Percentiles rank a stretch among this genome's conserved stretches.
phyloP scores from a whole-genome alignment of 2,329 filamentous ascomycete genomes.

The Clonostachys solani region DNA sequence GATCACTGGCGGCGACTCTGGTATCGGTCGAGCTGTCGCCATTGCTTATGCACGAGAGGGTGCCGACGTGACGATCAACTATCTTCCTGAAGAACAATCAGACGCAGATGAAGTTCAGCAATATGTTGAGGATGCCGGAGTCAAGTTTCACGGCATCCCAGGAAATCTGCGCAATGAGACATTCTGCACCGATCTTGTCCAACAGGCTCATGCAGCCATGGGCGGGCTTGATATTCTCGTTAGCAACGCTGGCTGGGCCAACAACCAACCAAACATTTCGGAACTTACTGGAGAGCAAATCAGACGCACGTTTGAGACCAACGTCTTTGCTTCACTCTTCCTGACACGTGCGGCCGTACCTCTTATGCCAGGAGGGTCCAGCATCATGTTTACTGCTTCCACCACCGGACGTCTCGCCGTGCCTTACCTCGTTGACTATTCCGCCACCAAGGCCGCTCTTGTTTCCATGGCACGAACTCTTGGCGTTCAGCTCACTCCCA shows the following conservation, averaged over 20 bases:
- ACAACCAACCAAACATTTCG: neutral
- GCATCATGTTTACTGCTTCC: neutral
- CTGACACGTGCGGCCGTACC: neutral
- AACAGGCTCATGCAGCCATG: constrained; percentile 61
- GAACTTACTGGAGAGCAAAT: neutral
- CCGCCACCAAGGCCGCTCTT: neutral
- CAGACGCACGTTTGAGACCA: neutral
- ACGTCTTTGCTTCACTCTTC: neutral
- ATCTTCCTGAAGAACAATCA: constrained; percentile 49
- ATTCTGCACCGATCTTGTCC: constrained; percentile 67
- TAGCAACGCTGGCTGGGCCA: constrained; percentile 55
- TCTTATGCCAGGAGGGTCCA: neutral
- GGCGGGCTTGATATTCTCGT: constrained; percentile 70
- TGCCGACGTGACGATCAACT: constrained; percentile 51
- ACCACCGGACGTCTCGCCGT: neutral
- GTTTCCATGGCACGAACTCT: neutral
- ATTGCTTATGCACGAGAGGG: constrained; percentile 54
- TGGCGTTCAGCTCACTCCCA: neutral
- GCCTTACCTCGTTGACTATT: neutral
- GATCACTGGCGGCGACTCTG: constrained; percentile 49
- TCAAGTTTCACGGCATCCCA: constrained; percentile 57
- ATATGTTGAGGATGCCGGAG: constrained; percentile 44
- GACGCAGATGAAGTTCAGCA: constrained; percentile 39
- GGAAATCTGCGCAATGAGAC: constrained; percentile 61
- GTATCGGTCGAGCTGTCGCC: constrained; percentile 22